Evolutionary conservation across 331 rosid genomes (phyloP), one percentile per base, ranked within the genome.

Genomic region (Quercus tomentella): DNA sequence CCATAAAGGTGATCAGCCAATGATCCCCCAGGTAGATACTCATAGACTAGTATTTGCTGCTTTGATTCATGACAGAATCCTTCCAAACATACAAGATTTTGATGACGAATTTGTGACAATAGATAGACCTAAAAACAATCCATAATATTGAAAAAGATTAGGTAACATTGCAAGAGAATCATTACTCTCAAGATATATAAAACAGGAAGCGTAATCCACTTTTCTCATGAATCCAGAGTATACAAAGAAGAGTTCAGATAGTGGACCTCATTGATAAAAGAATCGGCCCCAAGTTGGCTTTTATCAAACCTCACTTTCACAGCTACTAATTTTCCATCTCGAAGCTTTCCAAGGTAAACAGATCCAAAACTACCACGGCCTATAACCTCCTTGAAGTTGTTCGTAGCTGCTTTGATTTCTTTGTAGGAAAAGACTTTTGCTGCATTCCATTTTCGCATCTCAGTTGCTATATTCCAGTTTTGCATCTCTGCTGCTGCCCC

Each of bases 281-380:
- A 91, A 70, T 94, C 97, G 66, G 91, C 92, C 54, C 97, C 98
- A 49, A 94, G 92, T 84, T 88, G 97, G 76, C 86, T 86, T 86
- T 88, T 92, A 76, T 94, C 98, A 66, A 86, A 88, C 79, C 97
- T 88, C 77, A 94, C 97, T 92, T 94, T 94, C 83, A 94, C 94
- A 49, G 97, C 98, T 41, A 92, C 94, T 45, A 83, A 74, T 82
- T 86, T 94, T 15, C 96, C 92, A 62, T 87, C 86, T 6, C 81
- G 84, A 78, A 94, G 97, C 83, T 87, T 92, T 83, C 97, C 98
- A 54, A 85, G 92, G 87, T 91, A 92, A 73, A 94, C 98, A 30
- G 95, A 85, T 81, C 98, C 98, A 70, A 94, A 94, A 81, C 98
- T 91, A 11, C 98, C 98, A 30, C 94, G 81, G 72, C 98, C 98